These are phyloP conservation scores for Marasmius tenuissimus DNA, from an alignment of 1,284 basidiomycete species.

Conservation along the genomic window DNA sequence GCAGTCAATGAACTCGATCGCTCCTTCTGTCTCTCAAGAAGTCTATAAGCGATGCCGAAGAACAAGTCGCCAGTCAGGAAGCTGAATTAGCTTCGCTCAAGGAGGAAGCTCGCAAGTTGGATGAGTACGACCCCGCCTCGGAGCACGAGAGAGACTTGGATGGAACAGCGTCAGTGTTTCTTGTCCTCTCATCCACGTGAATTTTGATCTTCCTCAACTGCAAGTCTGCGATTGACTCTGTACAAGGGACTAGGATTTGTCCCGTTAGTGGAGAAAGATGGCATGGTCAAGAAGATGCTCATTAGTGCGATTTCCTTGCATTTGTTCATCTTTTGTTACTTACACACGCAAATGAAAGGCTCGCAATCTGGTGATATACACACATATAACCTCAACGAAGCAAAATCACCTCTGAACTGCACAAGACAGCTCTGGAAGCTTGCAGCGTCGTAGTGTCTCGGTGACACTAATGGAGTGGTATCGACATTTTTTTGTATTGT, in stretches of 20 bases:
- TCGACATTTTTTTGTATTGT: no score
- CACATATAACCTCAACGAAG: slow-evolving; percentile 32
- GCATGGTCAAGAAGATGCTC: slow-evolving; percentile 57
- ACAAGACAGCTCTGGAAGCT: slow-evolving; percentile 57
- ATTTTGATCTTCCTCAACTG: slow-evolving; percentile 5
- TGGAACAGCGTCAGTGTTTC: slow-evolving; percentile 57
- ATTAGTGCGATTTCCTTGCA: slow-evolving; percentile 41
- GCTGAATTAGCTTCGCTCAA: slow-evolving; percentile 66
- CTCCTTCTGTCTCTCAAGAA: slow-evolving; percentile 68
- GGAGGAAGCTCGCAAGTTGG: slow-evolving; percentile 57
- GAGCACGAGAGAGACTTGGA: slow-evolving; percentile 69
- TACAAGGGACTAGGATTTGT: slow-evolving; percentile 73
- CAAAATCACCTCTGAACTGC: slow-evolving; percentile 33
- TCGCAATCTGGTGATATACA: slow-evolving; percentile 64
- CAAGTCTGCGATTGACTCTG: slow-evolving; percentile 63
- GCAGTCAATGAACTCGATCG: slow-evolving; percentile 65
- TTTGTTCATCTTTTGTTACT: neutral
- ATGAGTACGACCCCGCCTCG: slow-evolving; percentile 67
- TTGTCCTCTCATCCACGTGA: slow-evolving; percentile 5
- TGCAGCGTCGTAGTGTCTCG: slow-evolving; percentile 45
- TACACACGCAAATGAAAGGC: slow-evolving; percentile 32
- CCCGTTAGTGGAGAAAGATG: slow-evolving; percentile 54
- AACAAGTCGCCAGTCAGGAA: slow-evolving; percentile 62
- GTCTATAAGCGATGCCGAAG: slow-evolving; percentile 71
- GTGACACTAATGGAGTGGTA: neutral